Evolutionary conservation across 495 filamentous ascomycete genomes (phyloP).

Genomic region (Penicillium silybi): DNA sequence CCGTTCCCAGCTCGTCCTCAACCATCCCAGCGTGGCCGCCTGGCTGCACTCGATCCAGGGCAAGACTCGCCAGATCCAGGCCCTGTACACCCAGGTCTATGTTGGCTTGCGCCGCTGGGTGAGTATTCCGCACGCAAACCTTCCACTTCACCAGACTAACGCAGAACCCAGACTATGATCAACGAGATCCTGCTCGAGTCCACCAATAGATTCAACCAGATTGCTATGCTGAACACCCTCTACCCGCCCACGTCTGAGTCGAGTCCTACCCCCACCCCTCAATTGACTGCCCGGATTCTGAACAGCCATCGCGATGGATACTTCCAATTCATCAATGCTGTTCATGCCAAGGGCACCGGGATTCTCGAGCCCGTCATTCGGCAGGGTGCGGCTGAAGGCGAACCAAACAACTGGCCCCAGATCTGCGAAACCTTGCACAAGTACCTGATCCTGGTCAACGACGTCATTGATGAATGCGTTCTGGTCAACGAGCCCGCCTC

Average conservation of each 20-base stretch:
- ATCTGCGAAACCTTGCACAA: constrained; percentile 54
- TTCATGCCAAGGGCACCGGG: constrained; percentile 54
- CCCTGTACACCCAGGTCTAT: constrained; percentile 62
- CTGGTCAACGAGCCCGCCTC: constrained; percentile 46
- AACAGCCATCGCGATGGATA: constrained; percentile 59
- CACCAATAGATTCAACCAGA: constrained; percentile 65
- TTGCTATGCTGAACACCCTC: constrained; percentile 76
- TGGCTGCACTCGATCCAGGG: constrained; percentile 53
- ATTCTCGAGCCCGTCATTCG: constrained; percentile 54
- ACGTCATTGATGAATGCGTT: constrained; percentile 58
- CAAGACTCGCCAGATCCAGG: constrained; percentile 56
- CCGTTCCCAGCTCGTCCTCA: constrained; percentile 36
- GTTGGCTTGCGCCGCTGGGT: constrained; percentile 69
- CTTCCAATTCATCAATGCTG: constrained; percentile 60
- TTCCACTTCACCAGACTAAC: background rate
- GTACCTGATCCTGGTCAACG: constrained; percentile 57
- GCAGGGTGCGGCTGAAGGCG: constrained; percentile 48
- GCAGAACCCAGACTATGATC: constrained; percentile 53
- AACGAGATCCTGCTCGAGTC: constrained; percentile 65
- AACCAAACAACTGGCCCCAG: constrained; percentile 54
- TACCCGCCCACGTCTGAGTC: constrained; percentile 55
- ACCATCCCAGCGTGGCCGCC: constrained; percentile 47
- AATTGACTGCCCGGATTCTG: constrained; percentile 52
- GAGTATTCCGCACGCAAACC: constrained; percentile 13
- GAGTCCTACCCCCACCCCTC: constrained; percentile 47